Base-by-base conservation (phyloP, 331 rosid genomes). In the Pyracantha coccinea region DNA sequence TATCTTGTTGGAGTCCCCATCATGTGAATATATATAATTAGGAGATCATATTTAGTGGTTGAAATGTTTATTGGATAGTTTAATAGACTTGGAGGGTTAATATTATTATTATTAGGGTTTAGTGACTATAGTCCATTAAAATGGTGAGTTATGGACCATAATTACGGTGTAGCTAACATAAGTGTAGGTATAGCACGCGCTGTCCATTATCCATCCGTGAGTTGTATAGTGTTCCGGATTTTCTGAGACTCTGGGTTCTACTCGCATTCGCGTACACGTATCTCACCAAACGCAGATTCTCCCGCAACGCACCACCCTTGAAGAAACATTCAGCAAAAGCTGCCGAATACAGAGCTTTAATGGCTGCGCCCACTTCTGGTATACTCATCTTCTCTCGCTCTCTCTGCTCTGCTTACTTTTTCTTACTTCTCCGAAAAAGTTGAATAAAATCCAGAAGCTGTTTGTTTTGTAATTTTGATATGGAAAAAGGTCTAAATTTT, bases 341-440 rank as follows among this genome's bases (percentile, higher is more conserved):
- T 6, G 10, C 50, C 28, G 12, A 10, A 32, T 10, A n/a, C 27
- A 33, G 12, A 62, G 5, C 4, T 12, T 11, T 10, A 60, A 73
- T 73, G 77, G 77, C 69, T 73, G 76, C 55, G 12, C 45, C 66
- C 2, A 33, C 4, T 35, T 17, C 29, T 27, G 77, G 69, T 60
- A 73, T 20, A 44, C 20, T 73, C 5, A 27, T 25, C 13, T 59
- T 68, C 27, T 35, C 45, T 64, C 24, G 10, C 75, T 35, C n/a
- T 12, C 13, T 23, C 32, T 21, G 0, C 21, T 29, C 64, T 28
- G 75, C 11, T 20, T 29, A 4, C 53, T 14, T 4, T 20, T 31
- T 10, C 44, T 23, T 4, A 21, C 14, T 7, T 35, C 2, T 14
- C 19, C 4, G 53, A 15, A 47, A 19, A 25, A 17, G 7, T 13